Evolutionary conservation across 345 rosid species (phyloP), one percentile per base, ranked within the genome.

Genomic region (Viola odorata): DNA sequence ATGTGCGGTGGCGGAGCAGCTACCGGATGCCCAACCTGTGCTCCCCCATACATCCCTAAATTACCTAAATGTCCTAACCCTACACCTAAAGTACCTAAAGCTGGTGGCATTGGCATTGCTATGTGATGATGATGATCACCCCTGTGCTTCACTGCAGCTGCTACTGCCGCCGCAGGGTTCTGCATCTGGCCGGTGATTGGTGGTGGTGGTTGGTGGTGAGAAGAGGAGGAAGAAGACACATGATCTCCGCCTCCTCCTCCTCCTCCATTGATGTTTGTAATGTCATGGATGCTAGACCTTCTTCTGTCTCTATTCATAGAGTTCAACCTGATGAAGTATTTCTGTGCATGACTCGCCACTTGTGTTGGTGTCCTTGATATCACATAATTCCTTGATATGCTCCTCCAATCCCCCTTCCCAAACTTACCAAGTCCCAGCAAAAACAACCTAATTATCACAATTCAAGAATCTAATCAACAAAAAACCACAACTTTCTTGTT

Each of bases 321-420:
- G 75, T 85, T 86, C 45, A 86, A 74, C 23, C 98, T 61, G 53
- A 91, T 86, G 81, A 88, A 91, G 76, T 91, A 91, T 60, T 91
- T 91, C 10, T 91, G 96, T 41, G 98, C 98, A 79, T 91, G 98
- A 37, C 98, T 91, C 2, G 98, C 98, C 16, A 91, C 98, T 72
- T 91, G 98, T 5, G 98, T 88, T 0, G 98, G 98, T 1, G 98
- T 91, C 67, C 98, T 85, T 58, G 98, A 85, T 56, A 84, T 78
- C 23, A 91, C 98, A 60, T 79, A 88, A 75, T 86, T 88, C 63
- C 98, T 83, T 8, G 98, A 86, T 65, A 91, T 91, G 88, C 95
- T 91, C 68, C 96, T 86, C 98, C 98, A 91, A 71, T 91, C 98
- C 56, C 98, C 98, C 81, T 91, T 91, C 53, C 98, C 98, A 54